Base-by-base conservation (phyloP, 2,329 filamentous ascomycete genomes). In the Penicillium sp. region DNA sequence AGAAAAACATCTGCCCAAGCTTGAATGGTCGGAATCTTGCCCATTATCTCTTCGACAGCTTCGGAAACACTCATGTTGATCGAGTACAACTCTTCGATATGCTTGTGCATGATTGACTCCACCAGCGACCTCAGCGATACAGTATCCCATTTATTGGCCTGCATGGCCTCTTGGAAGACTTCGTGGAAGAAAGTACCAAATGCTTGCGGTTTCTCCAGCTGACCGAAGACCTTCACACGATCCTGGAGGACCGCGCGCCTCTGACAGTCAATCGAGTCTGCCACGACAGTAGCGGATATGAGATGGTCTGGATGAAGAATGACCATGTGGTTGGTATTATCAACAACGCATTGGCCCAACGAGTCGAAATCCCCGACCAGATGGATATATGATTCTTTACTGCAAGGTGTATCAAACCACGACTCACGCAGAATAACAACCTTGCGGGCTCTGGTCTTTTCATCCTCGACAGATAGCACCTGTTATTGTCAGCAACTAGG, bases 141-240 rank as follows among this genome's bases (percentile, higher is more conserved):
- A 0, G 78, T 71, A 51, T 87, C 85, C 89, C 93, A 98, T 50
- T 77, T 72, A 63, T 97, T 96, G 3, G 80, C 80, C 63, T 87
- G 82, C 61, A 98, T 72, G 1, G 90, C 89, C 62, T 90, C 85
- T 65, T 98, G 93, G 57, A 98, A 97, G 18, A 97, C 82, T 64
- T 97, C 91, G 65, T 98, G 93, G 11, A 98, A 78, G 47, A 98
- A 85, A 29, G 87, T 93, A 39, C 93, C 93, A 63, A 97, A 97
- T 0, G 97, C 82, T 58, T 95, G 82, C 1, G 90, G 82, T 27
- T 86, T 80, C 36, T 83, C 87, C 2, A 87, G 78, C 55, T 89
- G 86, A 59, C 84, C 86, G 0, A 89, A 91, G 7, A 89, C 88
- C 68, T 97, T 97, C 59, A 98, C 85, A 26, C 93, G 85, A 66